phyloP scores from a whole-genome alignment of 305 asterid genomes.

The Fraxinus ornus region DNA sequence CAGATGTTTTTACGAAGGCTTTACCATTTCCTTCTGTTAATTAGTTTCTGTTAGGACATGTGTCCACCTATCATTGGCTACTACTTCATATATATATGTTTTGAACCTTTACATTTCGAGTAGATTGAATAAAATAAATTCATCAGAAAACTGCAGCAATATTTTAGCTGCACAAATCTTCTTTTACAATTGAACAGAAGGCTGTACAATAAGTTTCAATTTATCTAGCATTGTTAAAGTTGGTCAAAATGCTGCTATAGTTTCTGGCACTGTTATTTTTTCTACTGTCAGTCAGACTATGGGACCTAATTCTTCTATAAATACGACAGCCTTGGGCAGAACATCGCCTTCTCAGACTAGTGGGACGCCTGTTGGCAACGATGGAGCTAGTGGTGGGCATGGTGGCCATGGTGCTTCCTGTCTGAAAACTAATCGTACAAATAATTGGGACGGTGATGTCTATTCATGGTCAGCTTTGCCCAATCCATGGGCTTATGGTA shows the following conservation, averaged over 20 bases:
- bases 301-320: constrained; percentile 69
- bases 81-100: too few species aligned
- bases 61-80: too few species aligned
- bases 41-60: too few species aligned
- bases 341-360: constrained; percentile 88
- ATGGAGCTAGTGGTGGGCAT: constrained; percentile 97
- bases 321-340: constrained; percentile 82
- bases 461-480: constrained; percentile 83
- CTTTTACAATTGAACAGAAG: too few species aligned
- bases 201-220: constrained; percentile 76
- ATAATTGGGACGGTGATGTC: constrained; percentile 95
- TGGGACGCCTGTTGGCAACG: constrained; percentile 90
- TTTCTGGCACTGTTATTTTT: constrained; percentile 75
- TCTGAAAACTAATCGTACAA: constrained; percentile 60
- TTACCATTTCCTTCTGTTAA: too few species aligned
- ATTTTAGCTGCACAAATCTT: too few species aligned
- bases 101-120: too few species aligned
- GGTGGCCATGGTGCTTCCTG: constrained; percentile 99
- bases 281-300: constrained; percentile 56
- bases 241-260: constrained; percentile 68
- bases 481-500: constrained; percentile 83
- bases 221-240: constrained; percentile 74
- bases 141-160: too few species aligned
- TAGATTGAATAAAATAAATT: too few species aligned
- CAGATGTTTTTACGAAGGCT: too few species aligned